phyloP scores from a whole-genome alignment of 176 grass and related monocot species.

The Phyllostachys edulis region DNA sequence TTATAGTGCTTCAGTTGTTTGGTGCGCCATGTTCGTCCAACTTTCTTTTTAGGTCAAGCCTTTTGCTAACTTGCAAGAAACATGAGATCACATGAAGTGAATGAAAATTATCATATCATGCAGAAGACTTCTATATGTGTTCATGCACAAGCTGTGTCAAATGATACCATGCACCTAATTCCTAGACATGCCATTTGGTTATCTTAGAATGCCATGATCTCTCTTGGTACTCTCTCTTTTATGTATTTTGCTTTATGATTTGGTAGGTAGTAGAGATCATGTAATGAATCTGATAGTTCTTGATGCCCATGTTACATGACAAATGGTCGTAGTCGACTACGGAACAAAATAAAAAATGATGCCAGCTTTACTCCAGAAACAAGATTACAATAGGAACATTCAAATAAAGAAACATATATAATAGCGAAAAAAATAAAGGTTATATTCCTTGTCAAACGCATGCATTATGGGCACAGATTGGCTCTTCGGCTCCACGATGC shows the following conservation, averaged over 20 bases:
- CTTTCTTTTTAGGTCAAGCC: background rate
- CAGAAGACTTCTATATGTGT: background rate
- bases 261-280: background rate
- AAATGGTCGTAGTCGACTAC: background rate
- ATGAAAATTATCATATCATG: background rate
- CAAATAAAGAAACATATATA: background rate
- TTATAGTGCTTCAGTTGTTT: background rate
- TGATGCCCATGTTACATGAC: conserved; percentile 3
- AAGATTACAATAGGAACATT: background rate
- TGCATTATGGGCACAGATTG: conserved; percentile 4
- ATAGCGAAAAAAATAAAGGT: background rate
- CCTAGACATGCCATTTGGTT: background rate
- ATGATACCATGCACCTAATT: background rate
- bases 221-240: too few species aligned
- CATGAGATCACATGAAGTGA: background rate
- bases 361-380: background rate
- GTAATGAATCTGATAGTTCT: background rate
- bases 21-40: background rate
- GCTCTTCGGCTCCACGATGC: background rate
- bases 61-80: conserved; percentile 14
- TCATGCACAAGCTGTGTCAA: background rate
- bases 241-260: background rate
- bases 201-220: background rate
- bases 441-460: background rate
- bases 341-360: background rate